phyloP scores from a whole-genome alignment of 495 filamentous ascomycete species.

The Xylaria scruposa region DNA sequence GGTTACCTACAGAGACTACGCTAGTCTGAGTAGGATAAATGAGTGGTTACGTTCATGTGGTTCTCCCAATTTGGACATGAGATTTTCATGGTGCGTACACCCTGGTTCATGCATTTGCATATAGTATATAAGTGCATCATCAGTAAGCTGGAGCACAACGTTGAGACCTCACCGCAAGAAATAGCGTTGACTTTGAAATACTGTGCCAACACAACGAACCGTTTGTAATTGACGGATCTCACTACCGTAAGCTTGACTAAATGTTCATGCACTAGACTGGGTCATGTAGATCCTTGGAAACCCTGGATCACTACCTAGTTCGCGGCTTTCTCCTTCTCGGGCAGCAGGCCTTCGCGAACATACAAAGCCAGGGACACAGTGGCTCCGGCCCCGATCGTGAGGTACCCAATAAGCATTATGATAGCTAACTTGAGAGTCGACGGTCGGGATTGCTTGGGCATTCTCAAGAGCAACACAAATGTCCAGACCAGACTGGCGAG shows the following conservation, averaged over 20 bases:
- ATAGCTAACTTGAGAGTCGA: constrained; percentile 4
- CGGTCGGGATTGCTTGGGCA: not conserved
- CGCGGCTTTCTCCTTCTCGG: constrained; percentile 21
- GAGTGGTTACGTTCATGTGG: not conserved
- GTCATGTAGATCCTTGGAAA: not conserved
- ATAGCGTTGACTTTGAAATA: not conserved
- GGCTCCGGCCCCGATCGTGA: constrained; percentile 21
- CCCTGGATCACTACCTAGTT: constrained; percentile 10
- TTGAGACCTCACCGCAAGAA: constrained; percentile 16
- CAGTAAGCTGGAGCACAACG: not conserved
- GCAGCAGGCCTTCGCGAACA: constrained; percentile 21
- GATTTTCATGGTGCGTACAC: not conserved
- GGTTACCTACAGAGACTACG: constrained; percentile 15
- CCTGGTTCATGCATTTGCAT: constrained; percentile 19
- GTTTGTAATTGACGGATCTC: not conserved
- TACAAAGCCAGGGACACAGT: constrained; percentile 24
- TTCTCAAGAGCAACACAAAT: constrained; percentile 23
- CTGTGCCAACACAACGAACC: not conserved
- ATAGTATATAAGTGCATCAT: not conserved
- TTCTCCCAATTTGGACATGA: not conserved
- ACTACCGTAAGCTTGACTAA: constrained; percentile 7
- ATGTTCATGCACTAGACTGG: constrained; percentile 13
- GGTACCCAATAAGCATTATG: constrained; percentile 15
- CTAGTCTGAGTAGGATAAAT: not conserved
- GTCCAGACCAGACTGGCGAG: constrained; percentile 33